A percentile compares a stretch with the other conserved stretches of the same genome.
Conservation (phyloP, 1,139 yeast species). For the Diutina catenulata region DNA sequence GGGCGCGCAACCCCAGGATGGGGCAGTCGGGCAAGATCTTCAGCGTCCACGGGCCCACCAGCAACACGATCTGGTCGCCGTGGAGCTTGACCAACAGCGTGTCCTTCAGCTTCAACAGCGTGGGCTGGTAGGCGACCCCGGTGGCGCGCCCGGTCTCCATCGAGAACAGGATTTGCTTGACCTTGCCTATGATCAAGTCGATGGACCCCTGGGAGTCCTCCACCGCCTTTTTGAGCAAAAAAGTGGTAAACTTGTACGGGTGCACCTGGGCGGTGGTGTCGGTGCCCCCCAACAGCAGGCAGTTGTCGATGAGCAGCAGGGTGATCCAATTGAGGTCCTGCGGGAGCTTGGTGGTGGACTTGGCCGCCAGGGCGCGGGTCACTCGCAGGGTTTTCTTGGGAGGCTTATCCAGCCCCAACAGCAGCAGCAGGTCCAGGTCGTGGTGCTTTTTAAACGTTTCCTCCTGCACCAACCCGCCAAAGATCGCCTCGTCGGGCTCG, state of each 20-base stretch:
- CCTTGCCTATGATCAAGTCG: conserved; percentile 77
- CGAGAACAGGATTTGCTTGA: conserved; percentile 49
- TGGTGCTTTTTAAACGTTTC: background rate
- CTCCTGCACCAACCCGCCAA: conserved; percentile 6
- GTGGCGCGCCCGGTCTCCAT: conserved; percentile 53
- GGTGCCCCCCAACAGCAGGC: conserved; percentile 74
- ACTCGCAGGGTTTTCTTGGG: conserved; percentile 20
- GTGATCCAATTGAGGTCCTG: conserved; percentile 74
- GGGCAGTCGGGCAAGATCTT: conserved; percentile 85
- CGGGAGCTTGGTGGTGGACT: conserved; percentile 36
- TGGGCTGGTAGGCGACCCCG: conserved; percentile 56
- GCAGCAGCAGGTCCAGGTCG: conserved; percentile 6
- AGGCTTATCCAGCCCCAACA: conserved; percentile 14
- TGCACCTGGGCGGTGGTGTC: conserved; percentile 95
- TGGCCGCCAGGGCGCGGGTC: conserved; percentile 14
- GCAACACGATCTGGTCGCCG: conserved; percentile 70
- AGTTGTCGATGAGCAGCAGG: conserved; percentile 50
- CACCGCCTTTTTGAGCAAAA: conserved; percentile 66
- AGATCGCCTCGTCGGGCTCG: conserved; percentile 9
- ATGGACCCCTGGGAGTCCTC: conserved; percentile 64
- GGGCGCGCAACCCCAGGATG: conserved; percentile 84
- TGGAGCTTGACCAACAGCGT: conserved; percentile 23
- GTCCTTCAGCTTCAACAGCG: conserved; percentile 18
- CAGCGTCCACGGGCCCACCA: conserved; percentile 96
- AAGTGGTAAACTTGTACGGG: conserved; percentile 85